Percentiles rank a stretch among this genome's conserved stretches.
These are phyloP conservation scores for Geranium rotundifolium DNA, from an alignment of 345 rosid genomes.

Conservation along the genomic window DNA sequence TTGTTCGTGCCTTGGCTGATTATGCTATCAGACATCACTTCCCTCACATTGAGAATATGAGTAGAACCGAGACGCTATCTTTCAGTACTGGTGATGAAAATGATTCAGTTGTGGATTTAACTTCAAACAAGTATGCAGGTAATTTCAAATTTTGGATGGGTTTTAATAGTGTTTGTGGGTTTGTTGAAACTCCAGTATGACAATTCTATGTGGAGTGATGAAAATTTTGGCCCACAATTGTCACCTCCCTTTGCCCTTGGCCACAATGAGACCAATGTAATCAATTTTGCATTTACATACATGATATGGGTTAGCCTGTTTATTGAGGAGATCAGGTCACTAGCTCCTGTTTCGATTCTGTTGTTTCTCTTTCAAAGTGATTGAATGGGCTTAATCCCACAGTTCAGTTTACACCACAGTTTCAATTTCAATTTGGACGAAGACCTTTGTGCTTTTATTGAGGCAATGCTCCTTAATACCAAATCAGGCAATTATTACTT, in stretches of 20 bases:
- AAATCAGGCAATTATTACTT: too few species aligned
- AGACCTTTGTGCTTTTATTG: too few species aligned
- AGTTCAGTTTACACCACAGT: too few species aligned
- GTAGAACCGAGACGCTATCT: conserved; percentile 71
- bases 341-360: too few species aligned
- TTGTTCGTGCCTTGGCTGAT: conserved; percentile 72
- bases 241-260: background rate
- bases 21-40: conserved; percentile 88
- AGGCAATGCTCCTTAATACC: too few species aligned
- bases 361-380: too few species aligned
- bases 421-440: too few species aligned
- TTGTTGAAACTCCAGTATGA: background rate
- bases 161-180: background rate
- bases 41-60: conserved; percentile 73
- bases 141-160: background rate
- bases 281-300: too few species aligned
- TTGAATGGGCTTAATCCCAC: too few species aligned
- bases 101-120: conserved; percentile 73
- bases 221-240: background rate
- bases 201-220: background rate
- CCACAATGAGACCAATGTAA: too few species aligned
- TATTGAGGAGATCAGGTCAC: too few species aligned
- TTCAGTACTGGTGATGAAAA: conserved; percentile 73
- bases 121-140: conserved; percentile 98
- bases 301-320: too few species aligned